Evolutionary conservation across 1,139 yeast genomes (phyloP), one percentile per base, ranked within the genome.

Genomic region (Diutina siamensis): DNA sequence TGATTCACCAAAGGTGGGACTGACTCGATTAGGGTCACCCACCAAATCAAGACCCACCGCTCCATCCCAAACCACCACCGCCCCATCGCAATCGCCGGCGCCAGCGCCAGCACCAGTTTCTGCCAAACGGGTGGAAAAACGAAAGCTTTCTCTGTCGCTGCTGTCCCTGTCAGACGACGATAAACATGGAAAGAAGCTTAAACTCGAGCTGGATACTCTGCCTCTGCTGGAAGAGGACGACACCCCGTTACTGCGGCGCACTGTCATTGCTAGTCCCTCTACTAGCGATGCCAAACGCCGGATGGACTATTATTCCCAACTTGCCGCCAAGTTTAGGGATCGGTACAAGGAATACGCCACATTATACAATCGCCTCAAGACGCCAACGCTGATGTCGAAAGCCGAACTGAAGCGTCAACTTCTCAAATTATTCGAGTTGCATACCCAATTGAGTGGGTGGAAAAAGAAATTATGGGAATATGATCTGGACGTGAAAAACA

Each of bases 321-420:
- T 71, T 45, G 70, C 70, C 3, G 50, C 50, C 15, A 68, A 67
- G 52, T 71, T 71, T 55, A 61, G 61, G 46, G 40, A 49, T 46
- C 64, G 63, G 53, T 71, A 71, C 53, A 57, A 60, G 45, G 74
- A 70, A 50, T 71, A 71, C 53, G 65, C 64, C 45, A 46, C 50
- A 7, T 54, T 70, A 33, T 68, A 71, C 55, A 46, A 46, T 2
- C 48, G 55, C 4, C 42, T 38, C n/a, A 22, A 38, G 8, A 25
- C 15, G 9, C 42, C 42, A 8, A n/a, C 42, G 21, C 49, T 46
- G 40, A 46, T 52, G 13, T 40, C 46, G 2, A 36, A 44, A 20
- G 44, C 44, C 13, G 55, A 52, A 21, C 54, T 53, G 45, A 60
- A 60, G 46, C 56, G 54, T 47, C 52, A 58, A 35, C 50, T 67